Base-by-base conservation (phyloP, 768 basidiomycete genomes). In the Boletellus emodensis region DNA sequence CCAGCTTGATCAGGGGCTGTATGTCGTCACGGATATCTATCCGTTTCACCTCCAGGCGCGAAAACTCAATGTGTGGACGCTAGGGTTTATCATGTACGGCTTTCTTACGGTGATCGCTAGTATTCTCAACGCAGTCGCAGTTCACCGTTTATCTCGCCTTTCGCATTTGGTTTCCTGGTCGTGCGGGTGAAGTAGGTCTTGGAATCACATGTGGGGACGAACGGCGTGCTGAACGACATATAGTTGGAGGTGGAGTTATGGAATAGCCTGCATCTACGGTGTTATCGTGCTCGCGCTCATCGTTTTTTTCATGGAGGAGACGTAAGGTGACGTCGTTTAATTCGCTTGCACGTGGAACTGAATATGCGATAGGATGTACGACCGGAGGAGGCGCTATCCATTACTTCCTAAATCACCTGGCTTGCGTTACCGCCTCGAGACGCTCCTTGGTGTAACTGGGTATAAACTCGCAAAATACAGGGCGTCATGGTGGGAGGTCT, bases 1-100 rank as follows among this genome's bases (percentile, higher is more conserved):
- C 45, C 20, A 12, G 15, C 48, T 28, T 17, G 6, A 42, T 43
- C 34, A 74, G 73, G 76, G 76, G 32, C 57, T 77, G 0, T 76
- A 71, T 52, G 61, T 76, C 33, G 69, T 79, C 53, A 75, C 73
- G 26, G 78, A 79, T 49, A 68, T 81, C 36, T 80, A 69, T 57
- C 79, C 79, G 3, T 81, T 80, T 63, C 79, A 80, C 49, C 67
- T 77, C 12, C 78, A 80, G 50, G 77, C 77, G 4, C 68, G 74
- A 22, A 78, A 76, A 65, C 65, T 79, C 22, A 78, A 77, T 48
- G 46, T 78, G 22, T 80, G 79, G 80, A 79, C 80, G 1, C 69
- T 75, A 51, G 80, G 78, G 1, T 78, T 79, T 61, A 67, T 82
- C 44, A 55, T 66, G 67, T 13, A 82, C 80, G 10, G 82, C 17